phyloP scores from a whole-genome alignment of 1,284 basidiomycete genomes.

The Trichosporon inkin region DNA sequence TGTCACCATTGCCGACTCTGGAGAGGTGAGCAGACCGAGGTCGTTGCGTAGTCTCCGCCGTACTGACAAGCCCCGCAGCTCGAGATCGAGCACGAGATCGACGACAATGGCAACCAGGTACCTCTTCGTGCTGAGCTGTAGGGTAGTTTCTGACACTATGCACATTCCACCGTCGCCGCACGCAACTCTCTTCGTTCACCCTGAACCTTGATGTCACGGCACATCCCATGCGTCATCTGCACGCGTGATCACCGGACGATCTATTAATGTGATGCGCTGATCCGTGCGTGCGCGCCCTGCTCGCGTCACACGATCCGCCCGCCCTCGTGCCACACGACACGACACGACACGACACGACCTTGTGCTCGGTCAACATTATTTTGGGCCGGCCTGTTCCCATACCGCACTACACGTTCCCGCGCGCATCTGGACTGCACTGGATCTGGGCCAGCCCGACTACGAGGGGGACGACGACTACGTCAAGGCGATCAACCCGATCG shows the following conservation, averaged over 20 bases:
- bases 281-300: neutral
- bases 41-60: neutral
- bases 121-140: slow-evolving; percentile 87
- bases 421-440: neutral
- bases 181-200: neutral
- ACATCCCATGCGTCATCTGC: neutral
- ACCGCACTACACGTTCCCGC: neutral
- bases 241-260: no score
- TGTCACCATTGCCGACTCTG: slow-evolving; percentile 71
- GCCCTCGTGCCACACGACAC: neutral
- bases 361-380: neutral
- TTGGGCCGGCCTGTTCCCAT: neutral
- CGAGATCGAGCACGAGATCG: slow-evolving; percentile 58
- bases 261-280: neutral
- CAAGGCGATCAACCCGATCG: slow-evolving; percentile 1
- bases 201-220: neutral
- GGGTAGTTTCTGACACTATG: slow-evolving; percentile 22
- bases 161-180: slow-evolving; percentile 9
- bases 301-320: neutral
- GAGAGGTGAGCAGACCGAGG: slow-evolving; percentile 61
- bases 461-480: slow-evolving; percentile 11
- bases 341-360: no score
- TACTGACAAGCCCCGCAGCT: slow-evolving; percentile 54
- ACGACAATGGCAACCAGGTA: slow-evolving; percentile 75
- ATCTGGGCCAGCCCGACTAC: slow-evolving; percentile 12